phyloP scores from a whole-genome alignment of 2,329 filamentous ascomycete genomes.

The Aspergillus sp. region DNA sequence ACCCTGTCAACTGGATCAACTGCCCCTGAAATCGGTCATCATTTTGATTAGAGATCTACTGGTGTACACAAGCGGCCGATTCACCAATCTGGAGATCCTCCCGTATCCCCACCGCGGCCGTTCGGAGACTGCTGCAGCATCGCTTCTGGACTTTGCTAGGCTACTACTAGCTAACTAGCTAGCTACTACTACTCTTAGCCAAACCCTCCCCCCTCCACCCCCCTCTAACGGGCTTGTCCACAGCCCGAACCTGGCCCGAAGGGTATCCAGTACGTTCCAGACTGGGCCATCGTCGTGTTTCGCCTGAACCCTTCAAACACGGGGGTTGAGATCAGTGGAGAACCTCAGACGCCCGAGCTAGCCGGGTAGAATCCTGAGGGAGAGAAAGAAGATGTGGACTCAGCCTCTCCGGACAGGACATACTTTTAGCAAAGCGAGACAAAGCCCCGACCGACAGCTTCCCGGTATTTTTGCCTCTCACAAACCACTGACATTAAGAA shows the following conservation, averaged over 20 bases:
- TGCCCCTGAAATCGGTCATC: conserved; percentile 9
- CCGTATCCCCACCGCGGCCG: conserved; percentile 9
- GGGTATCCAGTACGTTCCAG: conserved; percentile 6
- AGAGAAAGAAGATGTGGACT: not conserved
- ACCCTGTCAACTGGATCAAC: conserved; percentile 1
- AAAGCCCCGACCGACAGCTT: no score
- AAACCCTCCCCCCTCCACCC: not conserved
- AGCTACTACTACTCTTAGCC: not conserved
- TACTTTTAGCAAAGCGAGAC: no score
- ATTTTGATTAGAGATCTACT: conserved; percentile 7
- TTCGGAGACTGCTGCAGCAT: not conserved
- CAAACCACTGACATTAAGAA: no score
- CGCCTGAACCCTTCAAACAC: conserved; percentile 5
- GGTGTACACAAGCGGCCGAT: conserved; percentile 5
- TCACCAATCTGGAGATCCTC: conserved; percentile 9
- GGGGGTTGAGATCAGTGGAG: conserved; percentile 1
- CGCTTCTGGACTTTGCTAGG: not conserved
- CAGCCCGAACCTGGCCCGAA: not conserved
- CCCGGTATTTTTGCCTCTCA: no score
- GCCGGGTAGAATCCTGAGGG: not conserved
- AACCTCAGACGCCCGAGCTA: not conserved
- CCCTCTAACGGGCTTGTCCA: not conserved
- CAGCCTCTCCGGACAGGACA: not conserved
- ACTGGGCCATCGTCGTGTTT: not conserved
- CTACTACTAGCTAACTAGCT: no score